Evolutionary conservation across 257 asterid species (phyloP).

Genomic region (Solanum sejunctum): DNA sequence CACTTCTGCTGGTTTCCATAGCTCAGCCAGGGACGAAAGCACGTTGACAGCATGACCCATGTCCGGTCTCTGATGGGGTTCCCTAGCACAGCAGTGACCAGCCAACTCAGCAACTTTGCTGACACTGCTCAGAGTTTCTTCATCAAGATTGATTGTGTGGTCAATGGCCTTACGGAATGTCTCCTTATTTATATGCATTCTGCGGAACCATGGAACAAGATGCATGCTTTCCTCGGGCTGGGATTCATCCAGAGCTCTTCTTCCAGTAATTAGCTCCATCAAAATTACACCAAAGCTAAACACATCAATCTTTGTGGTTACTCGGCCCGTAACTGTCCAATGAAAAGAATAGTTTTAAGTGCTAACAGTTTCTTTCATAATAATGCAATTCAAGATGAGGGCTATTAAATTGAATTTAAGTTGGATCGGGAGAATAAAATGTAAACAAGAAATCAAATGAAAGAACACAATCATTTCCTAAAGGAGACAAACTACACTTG

Average conservation of each 20-base stretch:
- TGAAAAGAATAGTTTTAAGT: neutral
- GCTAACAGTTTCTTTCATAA: neutral
- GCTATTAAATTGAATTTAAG: neutral
- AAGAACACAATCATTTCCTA: neutral
- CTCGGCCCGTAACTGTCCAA: constrained; percentile 1
- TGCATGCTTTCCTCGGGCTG: constrained; percentile 7
- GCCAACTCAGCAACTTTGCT: constrained; percentile 8
- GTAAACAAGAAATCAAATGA: neutral
- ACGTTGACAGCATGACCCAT: constrained; percentile 10
- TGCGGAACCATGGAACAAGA: constrained; percentile 13
- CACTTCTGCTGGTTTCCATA: constrained; percentile 10
- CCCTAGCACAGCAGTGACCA: constrained; percentile 4
- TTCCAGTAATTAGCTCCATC: constrained; percentile 7
- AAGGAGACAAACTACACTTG: neutral
- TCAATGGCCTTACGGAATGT: constrained; percentile 2
- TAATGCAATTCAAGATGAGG: neutral
- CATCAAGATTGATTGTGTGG: neutral
- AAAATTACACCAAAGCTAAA: constrained; percentile 5
- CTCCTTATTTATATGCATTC: constrained; percentile 5
- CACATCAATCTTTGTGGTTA: constrained; percentile 5
- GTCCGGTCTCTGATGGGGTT: constrained; percentile 10
- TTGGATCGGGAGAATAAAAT: neutral
- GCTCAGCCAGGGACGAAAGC: constrained; percentile 8
- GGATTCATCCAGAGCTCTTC: constrained; percentile 1
- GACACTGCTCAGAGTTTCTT: constrained; percentile 4